These are phyloP conservation scores for Phoma herbarum DNA, from an alignment of 2,329 filamentous ascomycete genomes.

Conservation along the genomic window DNA sequence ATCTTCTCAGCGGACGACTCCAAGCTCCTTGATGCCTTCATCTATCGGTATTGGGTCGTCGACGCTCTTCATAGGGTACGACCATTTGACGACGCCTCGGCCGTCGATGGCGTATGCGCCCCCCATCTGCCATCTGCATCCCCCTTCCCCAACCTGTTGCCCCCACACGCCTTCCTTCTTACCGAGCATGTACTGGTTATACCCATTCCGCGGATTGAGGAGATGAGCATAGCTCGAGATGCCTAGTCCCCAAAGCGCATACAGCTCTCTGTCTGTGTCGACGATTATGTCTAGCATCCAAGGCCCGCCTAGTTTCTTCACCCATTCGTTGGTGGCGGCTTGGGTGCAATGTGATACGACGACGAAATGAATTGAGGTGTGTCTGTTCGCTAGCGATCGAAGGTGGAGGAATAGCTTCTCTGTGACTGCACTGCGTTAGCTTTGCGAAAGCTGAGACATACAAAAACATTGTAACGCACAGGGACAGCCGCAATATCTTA, in stretches of 20 bases:
- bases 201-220: conserved; percentile 47
- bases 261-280: conserved; percentile 65
- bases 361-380: conserved; percentile 63
- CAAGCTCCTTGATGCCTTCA: conserved; percentile 44
- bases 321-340: conserved; percentile 65
- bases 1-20: conserved; percentile 24
- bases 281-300: conserved; percentile 66
- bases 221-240: conserved; percentile 48
- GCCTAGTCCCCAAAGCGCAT: conserved; percentile 69
- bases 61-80: conserved; percentile 47
- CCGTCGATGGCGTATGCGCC: conserved; percentile 47
- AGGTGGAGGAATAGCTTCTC: conserved; percentile 64
- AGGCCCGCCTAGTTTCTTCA: conserved; percentile 65
- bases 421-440: conserved; percentile 35
- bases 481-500: conserved; percentile 49
- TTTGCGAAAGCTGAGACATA: not conserved
- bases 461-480: conserved; percentile 31
- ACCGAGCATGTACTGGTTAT: conserved; percentile 47
- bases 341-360: conserved; percentile 68
- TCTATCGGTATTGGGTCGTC: conserved; percentile 45
- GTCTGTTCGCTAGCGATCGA: conserved; percentile 63
- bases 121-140: conserved; percentile 48
- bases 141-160: conserved; percentile 47
- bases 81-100: conserved; percentile 46
- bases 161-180: conserved; percentile 49